These are phyloP conservation scores for Aspergillus baeticus DNA, from an alignment of 495 filamentous ascomycete genomes.

Conservation along the genomic window DNA sequence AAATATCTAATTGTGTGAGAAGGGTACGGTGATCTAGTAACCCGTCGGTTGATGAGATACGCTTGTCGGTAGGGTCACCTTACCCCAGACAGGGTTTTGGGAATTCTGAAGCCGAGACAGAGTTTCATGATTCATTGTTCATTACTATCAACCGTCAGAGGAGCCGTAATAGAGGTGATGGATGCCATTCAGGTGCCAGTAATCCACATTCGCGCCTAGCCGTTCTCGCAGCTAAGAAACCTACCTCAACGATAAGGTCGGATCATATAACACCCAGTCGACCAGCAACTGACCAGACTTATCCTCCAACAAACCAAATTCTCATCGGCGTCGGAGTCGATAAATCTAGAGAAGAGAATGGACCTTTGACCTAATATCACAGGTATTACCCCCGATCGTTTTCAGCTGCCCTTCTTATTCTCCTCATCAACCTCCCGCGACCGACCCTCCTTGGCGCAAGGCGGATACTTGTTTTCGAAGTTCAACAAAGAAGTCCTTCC, in stretches of 20 bases:
- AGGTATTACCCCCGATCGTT: neutral
- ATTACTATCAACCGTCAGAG: too few relatives aligned
- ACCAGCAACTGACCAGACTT: conserved; percentile 11
- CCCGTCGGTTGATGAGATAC: too few relatives aligned
- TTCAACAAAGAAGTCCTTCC: conserved; percentile 55
- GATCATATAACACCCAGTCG: conserved; percentile 10
- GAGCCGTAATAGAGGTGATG: too few relatives aligned
- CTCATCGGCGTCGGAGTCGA: neutral
- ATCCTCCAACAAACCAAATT: neutral
- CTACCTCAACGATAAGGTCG: neutral
- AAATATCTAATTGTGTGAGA: too few relatives aligned
- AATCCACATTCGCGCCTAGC: neutral
- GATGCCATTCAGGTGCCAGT: neutral
- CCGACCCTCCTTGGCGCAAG: conserved; percentile 39
- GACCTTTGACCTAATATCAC: neutral
- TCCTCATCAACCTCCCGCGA: conserved; percentile 41
- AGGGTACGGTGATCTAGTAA: too few relatives aligned
- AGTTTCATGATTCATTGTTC: too few relatives aligned
- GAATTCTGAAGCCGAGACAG: too few relatives aligned
- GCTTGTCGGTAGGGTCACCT: too few relatives aligned
- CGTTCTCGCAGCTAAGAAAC: neutral
- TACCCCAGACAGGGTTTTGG: too few relatives aligned
- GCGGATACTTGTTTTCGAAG: conserved; percentile 50
- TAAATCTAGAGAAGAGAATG: neutral
- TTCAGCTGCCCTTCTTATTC: neutral